Evolutionary conservation across 2,329 filamentous ascomycete species (phyloP).

Genomic region (Alternaria sp.): DNA sequence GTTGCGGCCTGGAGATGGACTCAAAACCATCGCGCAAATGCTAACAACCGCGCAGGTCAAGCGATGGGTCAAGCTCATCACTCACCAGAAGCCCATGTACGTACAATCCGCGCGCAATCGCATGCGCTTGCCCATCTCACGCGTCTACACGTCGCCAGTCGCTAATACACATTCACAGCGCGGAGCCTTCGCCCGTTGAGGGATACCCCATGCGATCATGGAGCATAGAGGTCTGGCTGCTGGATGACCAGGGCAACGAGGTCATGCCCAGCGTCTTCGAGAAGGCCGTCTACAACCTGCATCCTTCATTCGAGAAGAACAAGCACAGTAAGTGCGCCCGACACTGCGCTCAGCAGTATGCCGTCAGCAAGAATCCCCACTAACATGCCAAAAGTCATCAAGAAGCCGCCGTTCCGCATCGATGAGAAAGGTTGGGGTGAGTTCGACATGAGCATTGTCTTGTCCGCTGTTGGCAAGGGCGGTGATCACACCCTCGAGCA

Average conservation of each 20-base stretch:
- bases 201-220: constrained; percentile 93
- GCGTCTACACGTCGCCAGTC: constrained; percentile 14
- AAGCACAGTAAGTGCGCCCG: constrained; percentile 69
- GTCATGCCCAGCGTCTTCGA: constrained; percentile 84
- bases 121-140: constrained; percentile 15
- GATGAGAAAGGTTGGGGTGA: constrained; percentile 97
- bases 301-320: constrained; percentile 90
- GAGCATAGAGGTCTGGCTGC: constrained; percentile 83
- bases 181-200: constrained; percentile 80
- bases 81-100: constrained; percentile 88
- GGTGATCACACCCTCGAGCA: constrained; percentile 80
- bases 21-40: not conserved
- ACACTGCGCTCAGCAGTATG: not conserved
- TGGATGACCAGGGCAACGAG: constrained; percentile 87
- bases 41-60: constrained; percentile 64
- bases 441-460: constrained; percentile 90
- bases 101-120: constrained; percentile 47
- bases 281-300: constrained; percentile 90
- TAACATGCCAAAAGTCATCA: constrained; percentile 59
- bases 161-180: constrained; percentile 56
- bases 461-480: constrained; percentile 84
- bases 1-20: constrained; percentile 21
- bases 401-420: constrained; percentile 85
- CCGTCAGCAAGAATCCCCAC: not conserved
- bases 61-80: constrained; percentile 90